Conservation (phyloP, 2,329 filamentous ascomycete genomes). For the Penicillium digitatum region DNA sequence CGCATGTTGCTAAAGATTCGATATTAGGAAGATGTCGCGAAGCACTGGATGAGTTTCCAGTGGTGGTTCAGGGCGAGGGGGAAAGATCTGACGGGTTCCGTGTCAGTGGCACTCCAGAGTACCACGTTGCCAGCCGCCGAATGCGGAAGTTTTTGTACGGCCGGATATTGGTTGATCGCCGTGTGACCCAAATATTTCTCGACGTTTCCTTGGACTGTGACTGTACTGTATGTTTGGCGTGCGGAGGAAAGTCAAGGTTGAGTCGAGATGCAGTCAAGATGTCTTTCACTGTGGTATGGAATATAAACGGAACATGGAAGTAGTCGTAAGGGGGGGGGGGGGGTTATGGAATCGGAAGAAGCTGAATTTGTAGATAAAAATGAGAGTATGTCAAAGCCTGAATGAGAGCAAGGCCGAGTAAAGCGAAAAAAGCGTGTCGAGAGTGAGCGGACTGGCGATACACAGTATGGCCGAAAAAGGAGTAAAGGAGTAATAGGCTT, state of each 20-base stretch:
- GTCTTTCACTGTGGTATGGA: conserved; percentile 12
- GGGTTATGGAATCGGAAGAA: conserved; percentile 2
- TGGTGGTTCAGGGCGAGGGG: conserved; percentile 13
- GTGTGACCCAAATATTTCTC: conserved; percentile 10
- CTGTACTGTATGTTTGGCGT: conserved; percentile 1
- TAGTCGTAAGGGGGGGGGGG: conserved; percentile 3
- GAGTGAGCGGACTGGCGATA: conserved; percentile 34
- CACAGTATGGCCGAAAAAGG: conserved; percentile 30
- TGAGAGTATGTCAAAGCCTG: conserved; percentile 10
- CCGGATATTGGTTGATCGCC: conserved; percentile 9
- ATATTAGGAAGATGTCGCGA: conserved; percentile 7
- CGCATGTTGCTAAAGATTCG: conserved; percentile 29
- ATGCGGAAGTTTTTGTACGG: conserved; percentile 31
- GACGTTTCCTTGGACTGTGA: conserved; percentile 2
- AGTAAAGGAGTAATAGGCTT: conserved; percentile 4
- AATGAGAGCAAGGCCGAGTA: conserved; percentile 14
- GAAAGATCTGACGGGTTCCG: conserved; percentile 12
- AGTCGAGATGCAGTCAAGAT: not conserved
- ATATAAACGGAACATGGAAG: conserved; percentile 6
- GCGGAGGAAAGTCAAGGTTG: not conserved
- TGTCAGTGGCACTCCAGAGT: conserved; percentile 30
- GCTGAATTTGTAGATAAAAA: conserved; percentile 19
- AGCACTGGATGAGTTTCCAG: not conserved
- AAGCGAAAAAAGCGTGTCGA: conserved; percentile 11
- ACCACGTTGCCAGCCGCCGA: conserved; percentile 34